These are phyloP conservation scores for Gynochthodes officinalis DNA, from an alignment of 257 asterid species.

Conservation along the genomic window DNA sequence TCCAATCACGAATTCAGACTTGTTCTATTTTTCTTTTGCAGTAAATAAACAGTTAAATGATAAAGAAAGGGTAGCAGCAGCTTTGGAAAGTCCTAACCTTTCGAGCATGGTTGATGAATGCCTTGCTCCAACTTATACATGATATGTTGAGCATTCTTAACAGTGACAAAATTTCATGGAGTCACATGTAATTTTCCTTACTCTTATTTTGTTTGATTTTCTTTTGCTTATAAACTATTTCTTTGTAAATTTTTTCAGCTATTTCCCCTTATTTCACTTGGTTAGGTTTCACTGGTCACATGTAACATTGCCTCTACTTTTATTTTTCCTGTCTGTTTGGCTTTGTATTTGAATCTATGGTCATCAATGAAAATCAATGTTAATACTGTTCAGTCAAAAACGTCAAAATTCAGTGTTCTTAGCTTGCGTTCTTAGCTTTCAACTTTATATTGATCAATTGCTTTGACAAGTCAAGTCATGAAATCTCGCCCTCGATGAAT, in stretches of 20 bases:
- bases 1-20: neutral
- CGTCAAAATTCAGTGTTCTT: too few species aligned
- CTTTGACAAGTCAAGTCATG: too few species aligned
- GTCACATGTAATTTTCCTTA: too few species aligned
- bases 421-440: too few species aligned
- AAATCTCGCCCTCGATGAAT: too few species aligned
- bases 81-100: constrained; percentile 80
- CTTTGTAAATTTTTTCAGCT: neutral
- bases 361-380: too few species aligned
- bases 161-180: too few species aligned
- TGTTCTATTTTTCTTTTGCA: constrained; percentile 29
- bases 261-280: neutral
- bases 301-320: neutral
- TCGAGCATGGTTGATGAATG: constrained; percentile 81
- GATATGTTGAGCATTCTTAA: constrained; percentile 18
- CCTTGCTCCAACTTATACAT: constrained; percentile 67
- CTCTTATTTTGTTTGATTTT: neutral
- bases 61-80: constrained; percentile 95
- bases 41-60: constrained; percentile 95
- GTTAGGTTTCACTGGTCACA: neutral
- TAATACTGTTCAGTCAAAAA: too few species aligned
- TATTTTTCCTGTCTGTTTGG: neutral
- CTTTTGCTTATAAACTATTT: neutral
- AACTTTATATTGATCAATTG: too few species aligned
- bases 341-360: neutral